Conservation (phyloP, 805 yeast species). For the Priceomyces haplophilus region DNA sequence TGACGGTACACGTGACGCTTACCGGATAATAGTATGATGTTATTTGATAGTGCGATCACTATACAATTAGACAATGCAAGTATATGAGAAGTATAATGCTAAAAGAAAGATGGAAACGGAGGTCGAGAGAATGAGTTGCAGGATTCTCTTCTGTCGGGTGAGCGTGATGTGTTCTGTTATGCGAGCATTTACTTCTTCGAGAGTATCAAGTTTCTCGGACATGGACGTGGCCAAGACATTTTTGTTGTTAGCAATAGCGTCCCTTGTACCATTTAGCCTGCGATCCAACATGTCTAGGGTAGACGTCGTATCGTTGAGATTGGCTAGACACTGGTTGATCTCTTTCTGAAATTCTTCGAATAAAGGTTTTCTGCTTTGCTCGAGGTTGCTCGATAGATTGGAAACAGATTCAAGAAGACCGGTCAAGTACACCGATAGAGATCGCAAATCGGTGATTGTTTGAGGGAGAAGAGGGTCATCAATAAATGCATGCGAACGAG, state of each 20-base stretch:
- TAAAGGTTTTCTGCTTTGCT: constrained; percentile 14
- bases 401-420: constrained; percentile 17
- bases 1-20: not conserved
- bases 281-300: constrained; percentile 24
- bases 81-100: not conserved
- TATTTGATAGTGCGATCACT: too few species aligned
- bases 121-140: constrained; percentile 17
- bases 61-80: too few species aligned
- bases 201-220: constrained; percentile 24
- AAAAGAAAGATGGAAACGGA: not conserved
- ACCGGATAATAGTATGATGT: too few species aligned
- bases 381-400: constrained; percentile 18
- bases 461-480: not conserved
- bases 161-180: constrained; percentile 26
- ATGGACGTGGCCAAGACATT: constrained; percentile 23
- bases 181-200: constrained; percentile 29
- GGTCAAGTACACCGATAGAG: constrained; percentile 17
- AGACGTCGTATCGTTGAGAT: constrained; percentile 25
- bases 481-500: not conserved
- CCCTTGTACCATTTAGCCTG: constrained; percentile 23
- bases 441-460: constrained; percentile 12
- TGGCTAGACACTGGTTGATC: constrained; percentile 24
- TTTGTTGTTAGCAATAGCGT: constrained; percentile 24
- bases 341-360: constrained; percentile 21
- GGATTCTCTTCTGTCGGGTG: constrained; percentile 25